Evolutionary conservation across 176 grass and related monocot species (phyloP), one percentile per base, ranked within the genome.

Genomic region (Zizania latifolia): DNA sequence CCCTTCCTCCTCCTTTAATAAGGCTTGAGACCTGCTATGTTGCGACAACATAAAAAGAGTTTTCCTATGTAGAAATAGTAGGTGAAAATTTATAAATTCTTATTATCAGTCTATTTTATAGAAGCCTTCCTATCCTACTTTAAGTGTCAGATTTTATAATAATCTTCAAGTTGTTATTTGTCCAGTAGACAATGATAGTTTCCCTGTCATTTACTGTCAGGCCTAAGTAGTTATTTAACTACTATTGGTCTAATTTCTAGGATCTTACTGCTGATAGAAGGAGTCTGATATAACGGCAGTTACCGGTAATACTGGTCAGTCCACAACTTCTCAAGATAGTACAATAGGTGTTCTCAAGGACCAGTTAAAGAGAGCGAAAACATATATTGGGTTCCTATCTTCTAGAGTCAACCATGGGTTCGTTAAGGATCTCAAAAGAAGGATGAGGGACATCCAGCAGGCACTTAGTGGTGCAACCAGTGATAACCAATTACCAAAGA

Each of bases 301-400:
- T 34, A 81, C 32, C 3, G 46, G 29, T 58, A 73, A 33, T 73
- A 46, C 62, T 24, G 55, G 30, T 71, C 68, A 63, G 61, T 77
- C 26, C 2, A 33, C 27, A 70, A 69, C 32, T 75, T 54, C 46
- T 11, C 78, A 36, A 23, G 80, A 89, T 90, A 66, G 63, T 65
- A 88, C 61, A 34, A 70, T 97, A 19, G 70, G 55, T 66, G 48
- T 71, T 67, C 63, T 97, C 7, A 97, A 70, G 76, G 82, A 84
- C 40, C 93, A 97, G 62, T 81, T 97, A 69, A 75, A 77, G 74
- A 88, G 82, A 74, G 93, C 93, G n/a, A 92, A 59, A 66, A 48
- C 72, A 43, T 88, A 84, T 68, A 71, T 86, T 79, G 72, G 68
- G 1, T 62, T 84, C 77, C 35, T 81, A 61, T 58, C 89, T 29